phyloP scores from a whole-genome alignment of 352 stramenopile species.

The Phytopythium cucurbitacearum region DNA sequence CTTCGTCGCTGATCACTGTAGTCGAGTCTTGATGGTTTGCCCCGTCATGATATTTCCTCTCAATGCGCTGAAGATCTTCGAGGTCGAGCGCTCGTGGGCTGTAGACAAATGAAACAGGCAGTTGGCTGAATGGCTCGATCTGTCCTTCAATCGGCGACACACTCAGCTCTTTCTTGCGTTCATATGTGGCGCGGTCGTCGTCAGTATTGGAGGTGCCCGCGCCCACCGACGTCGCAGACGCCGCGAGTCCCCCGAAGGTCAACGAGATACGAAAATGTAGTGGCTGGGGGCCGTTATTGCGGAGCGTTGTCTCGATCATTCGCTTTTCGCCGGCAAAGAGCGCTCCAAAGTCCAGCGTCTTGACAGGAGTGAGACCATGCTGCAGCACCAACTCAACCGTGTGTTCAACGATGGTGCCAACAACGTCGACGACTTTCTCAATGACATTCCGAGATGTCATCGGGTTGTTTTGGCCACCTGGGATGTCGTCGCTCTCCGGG shows the following conservation, averaged over 20 bases:
- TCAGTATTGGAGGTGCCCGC: constrained; percentile 11
- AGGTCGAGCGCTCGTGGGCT: constrained; percentile 34
- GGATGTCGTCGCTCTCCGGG: constrained; percentile 5
- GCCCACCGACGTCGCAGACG: neutral
- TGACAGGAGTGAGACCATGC: constrained; percentile 37
- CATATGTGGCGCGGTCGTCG: constrained; percentile 63
- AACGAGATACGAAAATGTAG: constrained; percentile 59
- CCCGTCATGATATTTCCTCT: constrained; percentile 10
- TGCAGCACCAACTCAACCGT: constrained; percentile 75
- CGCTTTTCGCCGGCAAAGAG: constrained; percentile 61
- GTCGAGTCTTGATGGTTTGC: neutral
- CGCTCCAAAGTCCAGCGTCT: constrained; percentile 61
- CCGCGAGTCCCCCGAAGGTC: constrained; percentile 25
- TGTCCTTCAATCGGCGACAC: constrained; percentile 49
- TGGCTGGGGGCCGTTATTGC: constrained; percentile 74
- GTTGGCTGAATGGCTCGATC: constrained; percentile 57
- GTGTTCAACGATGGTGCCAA: constrained; percentile 77
- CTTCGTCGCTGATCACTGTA: neutral
- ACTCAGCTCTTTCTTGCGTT: constrained; percentile 63
- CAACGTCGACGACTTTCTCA: constrained; percentile 81
- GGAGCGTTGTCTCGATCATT: constrained; percentile 56
- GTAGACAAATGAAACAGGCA: constrained; percentile 44
- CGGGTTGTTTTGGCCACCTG: neutral
- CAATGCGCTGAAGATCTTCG: constrained; percentile 18
- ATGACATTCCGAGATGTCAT: constrained; percentile 1